A percentile compares a stretch with the other conserved stretches of the same genome.
These are phyloP conservation scores for Cladophialophora exuberans DNA, from an alignment of 2,329 filamentous ascomycete genomes.

Conservation along the genomic window DNA sequence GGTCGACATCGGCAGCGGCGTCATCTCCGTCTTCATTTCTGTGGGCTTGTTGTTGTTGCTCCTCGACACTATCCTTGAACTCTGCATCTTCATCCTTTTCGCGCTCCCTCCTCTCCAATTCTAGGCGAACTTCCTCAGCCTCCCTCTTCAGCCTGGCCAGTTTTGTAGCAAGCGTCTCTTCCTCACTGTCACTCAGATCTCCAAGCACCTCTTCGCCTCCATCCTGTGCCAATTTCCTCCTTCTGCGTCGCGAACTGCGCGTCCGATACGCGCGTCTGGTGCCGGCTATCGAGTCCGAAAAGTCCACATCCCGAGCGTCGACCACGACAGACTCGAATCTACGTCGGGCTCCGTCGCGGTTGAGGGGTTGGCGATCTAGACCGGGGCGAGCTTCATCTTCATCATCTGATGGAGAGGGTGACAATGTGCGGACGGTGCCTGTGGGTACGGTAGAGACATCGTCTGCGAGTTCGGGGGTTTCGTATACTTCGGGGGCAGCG, in stretches of 20 bases:
- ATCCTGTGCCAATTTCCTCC: conserved; percentile 40
- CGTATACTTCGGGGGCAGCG: conserved; percentile 91
- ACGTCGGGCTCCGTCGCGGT: conserved; percentile 76
- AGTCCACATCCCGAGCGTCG: conserved; percentile 78
- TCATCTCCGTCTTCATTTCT: conserved; percentile 42
- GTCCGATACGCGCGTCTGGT: conserved; percentile 84
- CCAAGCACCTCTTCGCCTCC: conserved; percentile 66
- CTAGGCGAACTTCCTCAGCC: conserved; percentile 71
- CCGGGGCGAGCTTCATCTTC: conserved; percentile 64
- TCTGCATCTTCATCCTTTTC: conserved; percentile 51
- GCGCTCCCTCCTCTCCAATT: conserved; percentile 50
- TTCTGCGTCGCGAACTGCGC: conserved; percentile 67
- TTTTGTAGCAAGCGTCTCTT: conserved; percentile 75
- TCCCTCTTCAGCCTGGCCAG: conserved; percentile 82
- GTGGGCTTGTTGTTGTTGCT: conserved; percentile 48
- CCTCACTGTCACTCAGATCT: conserved; percentile 68
- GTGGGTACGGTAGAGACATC: conserved; percentile 80
- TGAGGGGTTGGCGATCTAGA: conserved; percentile 76
- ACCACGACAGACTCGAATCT: conserved; percentile 76
- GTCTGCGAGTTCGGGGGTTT: conserved; percentile 90
- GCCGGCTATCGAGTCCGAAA: conserved; percentile 82
- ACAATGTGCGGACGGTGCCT: conserved; percentile 59
- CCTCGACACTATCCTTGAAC: conserved; percentile 35
- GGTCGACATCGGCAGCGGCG: conserved; percentile 54
- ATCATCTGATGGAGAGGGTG: conserved; percentile 52